Evolutionary conservation across 2,329 filamentous ascomycete species (phyloP).

Genomic region (Stemphylium vesicarium): DNA sequence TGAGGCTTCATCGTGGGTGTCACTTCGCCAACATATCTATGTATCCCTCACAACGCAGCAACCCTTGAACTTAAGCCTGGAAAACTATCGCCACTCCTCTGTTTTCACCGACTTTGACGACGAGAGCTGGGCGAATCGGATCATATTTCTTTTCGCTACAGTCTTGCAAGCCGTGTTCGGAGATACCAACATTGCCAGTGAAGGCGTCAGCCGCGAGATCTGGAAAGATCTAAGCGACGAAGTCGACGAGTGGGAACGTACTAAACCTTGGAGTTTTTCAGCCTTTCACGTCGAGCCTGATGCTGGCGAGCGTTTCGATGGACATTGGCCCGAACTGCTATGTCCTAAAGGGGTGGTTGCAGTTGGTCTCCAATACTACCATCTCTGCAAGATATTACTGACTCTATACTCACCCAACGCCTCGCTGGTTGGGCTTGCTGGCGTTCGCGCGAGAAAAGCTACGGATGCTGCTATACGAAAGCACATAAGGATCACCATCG

Average conservation of each 20-base stretch:
- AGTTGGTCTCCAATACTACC: conserved; percentile 40
- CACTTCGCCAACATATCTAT: conserved; percentile 52
- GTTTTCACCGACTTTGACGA: conserved; percentile 41
- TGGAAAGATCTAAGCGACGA: conserved; percentile 39
- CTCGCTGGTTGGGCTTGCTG: conserved; percentile 24
- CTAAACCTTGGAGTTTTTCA: conserved; percentile 40
- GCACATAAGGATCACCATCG: conserved; percentile 38
- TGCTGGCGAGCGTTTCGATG: conserved; percentile 31
- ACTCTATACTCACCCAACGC: no score
- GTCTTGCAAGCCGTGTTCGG: conserved; percentile 39
- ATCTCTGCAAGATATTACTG: conserved; percentile 40
- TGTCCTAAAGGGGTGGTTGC: conserved; percentile 35
- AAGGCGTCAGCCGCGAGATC: conserved; percentile 29
- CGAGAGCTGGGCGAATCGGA: conserved; percentile 42
- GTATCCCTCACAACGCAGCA: conserved; percentile 47
- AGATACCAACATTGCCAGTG: conserved; percentile 17
- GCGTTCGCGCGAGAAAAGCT: conserved; percentile 32
- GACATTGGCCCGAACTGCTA: conserved; percentile 32
- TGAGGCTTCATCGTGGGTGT: conserved; percentile 52
- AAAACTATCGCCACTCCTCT: conserved; percentile 38
- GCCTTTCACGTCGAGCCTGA: conserved; percentile 29
- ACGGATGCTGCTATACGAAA: conserved; percentile 36
- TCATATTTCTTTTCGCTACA: conserved; percentile 40
- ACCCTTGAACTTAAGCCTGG: conserved; percentile 38
- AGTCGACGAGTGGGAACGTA: conserved; percentile 41